phyloP scores from a whole-genome alignment of 2,329 filamentous ascomycete genomes.

The Fusarium udum region DNA sequence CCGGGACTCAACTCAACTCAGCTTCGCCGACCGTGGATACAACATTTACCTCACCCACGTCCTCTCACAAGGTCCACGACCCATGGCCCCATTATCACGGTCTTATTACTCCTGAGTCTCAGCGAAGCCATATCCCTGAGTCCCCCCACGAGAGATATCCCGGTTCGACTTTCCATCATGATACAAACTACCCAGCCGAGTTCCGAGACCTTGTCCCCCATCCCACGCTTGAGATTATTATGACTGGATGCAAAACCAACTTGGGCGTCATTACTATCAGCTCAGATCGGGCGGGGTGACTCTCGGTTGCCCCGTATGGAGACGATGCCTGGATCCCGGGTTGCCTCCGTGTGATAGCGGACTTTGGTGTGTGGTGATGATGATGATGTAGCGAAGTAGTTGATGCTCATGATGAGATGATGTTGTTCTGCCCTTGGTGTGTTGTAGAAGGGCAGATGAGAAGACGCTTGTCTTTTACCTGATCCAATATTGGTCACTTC shows the following conservation, averaged over 20 bases:
- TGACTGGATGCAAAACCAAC: not conserved
- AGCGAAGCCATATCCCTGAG: conserved; percentile 10
- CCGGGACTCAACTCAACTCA: not conserved
- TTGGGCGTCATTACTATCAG: conserved; percentile 12
- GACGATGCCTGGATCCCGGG: conserved; percentile 3
- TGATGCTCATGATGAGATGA: conserved; percentile 6
- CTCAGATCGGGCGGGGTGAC: not conserved
- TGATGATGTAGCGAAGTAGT: conserved; percentile 20
- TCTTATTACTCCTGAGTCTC: conserved; percentile 13
- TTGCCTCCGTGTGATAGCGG: conserved; percentile 12
- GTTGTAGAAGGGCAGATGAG: conserved; percentile 6
- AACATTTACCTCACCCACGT: conserved; percentile 31
- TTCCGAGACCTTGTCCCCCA: not conserved
- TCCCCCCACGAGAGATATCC: conserved; percentile 29
- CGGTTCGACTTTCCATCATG: conserved; percentile 7
- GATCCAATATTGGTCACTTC: not conserved
- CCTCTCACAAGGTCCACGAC: conserved; percentile 11
- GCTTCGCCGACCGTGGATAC: not conserved
- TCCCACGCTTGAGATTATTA: conserved; percentile 22
- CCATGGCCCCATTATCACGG: conserved; percentile 32
- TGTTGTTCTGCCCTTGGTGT: not conserved
- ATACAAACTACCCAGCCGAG: conserved; percentile 13
- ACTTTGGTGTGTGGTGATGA: conserved; percentile 21
- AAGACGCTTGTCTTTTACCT: not conserved
- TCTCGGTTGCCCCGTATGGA: not conserved